Percentiles rank a stretch among this genome's conserved stretches.
These are phyloP conservation scores for Cercospora beticola DNA, from an alignment of 2,329 filamentous ascomycete genomes.

Conservation along the genomic window DNA sequence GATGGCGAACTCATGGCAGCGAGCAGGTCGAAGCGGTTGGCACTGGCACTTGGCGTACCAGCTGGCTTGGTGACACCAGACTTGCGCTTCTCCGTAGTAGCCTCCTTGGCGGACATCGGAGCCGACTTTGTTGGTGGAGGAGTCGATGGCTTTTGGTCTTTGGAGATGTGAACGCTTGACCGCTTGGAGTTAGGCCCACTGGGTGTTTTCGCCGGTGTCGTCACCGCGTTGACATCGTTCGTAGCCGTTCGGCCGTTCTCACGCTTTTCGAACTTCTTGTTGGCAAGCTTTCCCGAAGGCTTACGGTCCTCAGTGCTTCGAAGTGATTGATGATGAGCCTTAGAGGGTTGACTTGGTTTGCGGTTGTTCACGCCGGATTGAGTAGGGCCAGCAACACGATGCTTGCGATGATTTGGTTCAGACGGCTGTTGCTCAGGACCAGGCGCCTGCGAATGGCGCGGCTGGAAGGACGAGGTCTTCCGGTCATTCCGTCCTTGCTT, in stretches of 20 bases:
- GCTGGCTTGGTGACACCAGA: constrained; percentile 8
- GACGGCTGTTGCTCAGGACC: background rate
- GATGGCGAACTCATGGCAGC: constrained; percentile 8
- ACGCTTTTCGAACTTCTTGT: constrained; percentile 10
- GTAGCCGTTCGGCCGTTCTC: background rate
- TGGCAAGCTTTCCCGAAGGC: constrained; percentile 6
- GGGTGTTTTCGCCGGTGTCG: background rate
- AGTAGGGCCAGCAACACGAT: background rate
- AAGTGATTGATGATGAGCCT: background rate
- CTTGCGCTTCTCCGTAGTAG: constrained; percentile 13
- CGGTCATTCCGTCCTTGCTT: background rate
- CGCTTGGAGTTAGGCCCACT: constrained; percentile 4
- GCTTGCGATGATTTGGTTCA: background rate
- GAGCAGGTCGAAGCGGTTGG: constrained; percentile 11
- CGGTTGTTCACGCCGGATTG: background rate
- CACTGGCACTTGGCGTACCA: constrained; percentile 10
- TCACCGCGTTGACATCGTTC: background rate
- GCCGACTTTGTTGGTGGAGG: constrained; percentile 4
- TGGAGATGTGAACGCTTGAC: constrained; percentile 2
- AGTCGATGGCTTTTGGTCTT: constrained; percentile 11
- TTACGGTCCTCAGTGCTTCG: constrained; percentile 4
- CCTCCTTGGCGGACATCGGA: constrained; percentile 14
- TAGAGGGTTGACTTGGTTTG: constrained; percentile 2
- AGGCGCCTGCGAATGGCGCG: background rate
- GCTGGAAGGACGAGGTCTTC: background rate